These are phyloP conservation scores for Chytriomyces hyalinus DNA, from an alignment of 192 early-diverging fungal genomes.

Conservation along the genomic window DNA sequence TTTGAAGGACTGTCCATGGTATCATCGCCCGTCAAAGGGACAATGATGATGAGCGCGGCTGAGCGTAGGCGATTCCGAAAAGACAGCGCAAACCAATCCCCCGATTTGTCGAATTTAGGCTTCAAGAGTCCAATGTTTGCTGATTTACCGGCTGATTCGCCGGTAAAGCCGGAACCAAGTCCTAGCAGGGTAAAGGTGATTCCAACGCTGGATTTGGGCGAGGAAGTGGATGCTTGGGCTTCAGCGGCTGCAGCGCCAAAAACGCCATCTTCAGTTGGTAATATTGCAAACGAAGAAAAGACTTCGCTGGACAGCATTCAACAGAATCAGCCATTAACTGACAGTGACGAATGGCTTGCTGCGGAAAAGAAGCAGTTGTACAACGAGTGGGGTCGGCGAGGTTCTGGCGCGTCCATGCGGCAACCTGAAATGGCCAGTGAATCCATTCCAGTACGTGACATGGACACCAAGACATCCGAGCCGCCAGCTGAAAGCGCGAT, in stretches of 20 bases:
- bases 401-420: neutral
- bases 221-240: slow-evolving; percentile 19
- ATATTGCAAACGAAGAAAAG: neutral
- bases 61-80: neutral
- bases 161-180: neutral
- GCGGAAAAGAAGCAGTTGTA: slow-evolving; percentile 43
- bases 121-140: neutral
- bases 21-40: no score
- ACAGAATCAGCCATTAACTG: neutral
- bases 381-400: slow-evolving; percentile 42
- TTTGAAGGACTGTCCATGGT: neutral
- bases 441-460: neutral
- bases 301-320: slow-evolving; percentile 7
- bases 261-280: neutral
- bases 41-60: neutral
- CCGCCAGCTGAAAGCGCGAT: neutral
- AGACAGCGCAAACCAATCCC: neutral
- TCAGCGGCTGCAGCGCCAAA: neutral
- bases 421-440: neutral
- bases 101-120: neutral
- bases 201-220: slow-evolving; percentile 7
- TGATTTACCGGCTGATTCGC: neutral
- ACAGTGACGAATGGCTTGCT: slow-evolving; percentile 46
- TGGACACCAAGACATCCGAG: neutral
- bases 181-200: neutral